Conservation (phyloP, 306 rosid species). For the Inga leiocalycina region DNA sequence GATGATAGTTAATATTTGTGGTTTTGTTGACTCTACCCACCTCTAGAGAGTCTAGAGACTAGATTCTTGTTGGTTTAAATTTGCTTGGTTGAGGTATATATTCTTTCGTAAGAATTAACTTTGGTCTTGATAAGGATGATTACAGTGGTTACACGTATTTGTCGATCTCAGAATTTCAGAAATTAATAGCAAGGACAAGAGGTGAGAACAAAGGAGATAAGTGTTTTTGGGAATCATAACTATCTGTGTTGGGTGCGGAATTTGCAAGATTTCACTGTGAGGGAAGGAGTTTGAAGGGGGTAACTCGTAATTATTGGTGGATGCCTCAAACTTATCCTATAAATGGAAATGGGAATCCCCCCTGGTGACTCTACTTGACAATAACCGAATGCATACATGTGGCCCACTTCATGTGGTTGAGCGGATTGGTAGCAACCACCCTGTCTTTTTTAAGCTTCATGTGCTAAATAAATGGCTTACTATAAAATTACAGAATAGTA, state of each 20-base stretch:
- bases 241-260: background rate
- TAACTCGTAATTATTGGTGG: background rate
- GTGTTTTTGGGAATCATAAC: background rate
- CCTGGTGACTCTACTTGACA: background rate
- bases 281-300: background rate
- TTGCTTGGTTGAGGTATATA: background rate
- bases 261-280: background rate
- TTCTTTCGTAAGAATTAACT: background rate
- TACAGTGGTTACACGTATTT: background rate
- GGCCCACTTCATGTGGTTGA: conserved; percentile 39
- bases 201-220: background rate
- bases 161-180: no score
- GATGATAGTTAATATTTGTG: background rate
- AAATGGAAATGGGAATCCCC: background rate
- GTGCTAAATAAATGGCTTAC: background rate
- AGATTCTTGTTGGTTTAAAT: background rate
- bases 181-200: background rate
- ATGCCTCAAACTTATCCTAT: background rate
- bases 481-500: no score
- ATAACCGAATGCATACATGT: background rate
- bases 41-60: background rate
- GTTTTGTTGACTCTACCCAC: background rate
- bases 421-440: conserved; percentile 31
- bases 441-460: background rate
- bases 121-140: background rate